Conservation (phyloP, 2,329 filamentous ascomycete species). For the Botrytis paeoniae region DNA sequence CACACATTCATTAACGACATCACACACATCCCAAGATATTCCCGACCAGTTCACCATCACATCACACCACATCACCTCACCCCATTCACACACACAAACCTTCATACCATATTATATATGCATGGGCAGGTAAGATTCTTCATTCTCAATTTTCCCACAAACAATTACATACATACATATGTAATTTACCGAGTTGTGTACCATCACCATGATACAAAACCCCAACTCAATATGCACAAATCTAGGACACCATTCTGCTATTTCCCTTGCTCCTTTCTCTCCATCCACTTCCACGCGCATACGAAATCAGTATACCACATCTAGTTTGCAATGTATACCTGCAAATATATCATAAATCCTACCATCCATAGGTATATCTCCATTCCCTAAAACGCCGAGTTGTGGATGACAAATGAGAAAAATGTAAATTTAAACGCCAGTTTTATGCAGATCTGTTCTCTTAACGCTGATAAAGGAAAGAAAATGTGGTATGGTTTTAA, state of each 20-base stretch:
- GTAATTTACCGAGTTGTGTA: not conserved
- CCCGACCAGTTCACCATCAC: not conserved
- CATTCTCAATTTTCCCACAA: not conserved
- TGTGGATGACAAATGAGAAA: not conserved
- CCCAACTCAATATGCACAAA: not conserved
- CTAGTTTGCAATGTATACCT: slow-evolving; percentile 6
- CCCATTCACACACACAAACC: not conserved
- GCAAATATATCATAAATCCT: slow-evolving; percentile 10
- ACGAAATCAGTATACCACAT: not conserved
- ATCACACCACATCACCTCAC: not conserved
- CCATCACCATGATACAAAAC: not conserved
- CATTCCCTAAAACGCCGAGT: slow-evolving; percentile 1
- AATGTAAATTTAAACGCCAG: not conserved
- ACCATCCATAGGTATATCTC: slow-evolving; percentile 14
- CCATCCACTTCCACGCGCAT: not conserved
- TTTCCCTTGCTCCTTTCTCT: not conserved
- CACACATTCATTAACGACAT: too few relatives aligned
- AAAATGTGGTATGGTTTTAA: not conserved
- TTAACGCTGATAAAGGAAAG: slow-evolving; percentile 3
- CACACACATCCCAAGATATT: too few relatives aligned
- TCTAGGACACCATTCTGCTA: not conserved
- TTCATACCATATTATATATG: too few relatives aligned
- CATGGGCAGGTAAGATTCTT: not conserved
- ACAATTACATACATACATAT: slow-evolving; percentile 7
- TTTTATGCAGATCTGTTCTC: slow-evolving; percentile 10